Percentiles rank a stretch among this genome's conserved stretches.
phyloP scores from a whole-genome alignment of 345 rosid genomes.

The Gynandropsis gynandra region DNA sequence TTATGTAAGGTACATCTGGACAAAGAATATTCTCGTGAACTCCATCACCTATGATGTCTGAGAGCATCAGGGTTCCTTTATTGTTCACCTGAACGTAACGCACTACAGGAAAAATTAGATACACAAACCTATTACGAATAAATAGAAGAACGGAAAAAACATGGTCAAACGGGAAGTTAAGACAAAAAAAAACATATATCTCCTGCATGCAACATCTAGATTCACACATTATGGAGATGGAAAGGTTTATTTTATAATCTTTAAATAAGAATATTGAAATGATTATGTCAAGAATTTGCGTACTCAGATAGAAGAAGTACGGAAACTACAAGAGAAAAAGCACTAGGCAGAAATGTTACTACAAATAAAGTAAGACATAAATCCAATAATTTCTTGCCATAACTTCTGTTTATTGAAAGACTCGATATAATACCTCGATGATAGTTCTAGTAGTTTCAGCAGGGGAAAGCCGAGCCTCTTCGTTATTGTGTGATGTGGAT shows the following conservation, averaged over 20 bases:
- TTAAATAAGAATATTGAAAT: neutral
- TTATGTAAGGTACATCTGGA: constrained; percentile 80
- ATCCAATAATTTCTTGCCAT: neutral
- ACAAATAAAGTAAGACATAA: constrained; percentile 11
- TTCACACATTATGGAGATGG: constrained; percentile 1
- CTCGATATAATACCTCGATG: constrained; percentile 66
- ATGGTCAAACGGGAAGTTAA: neutral
- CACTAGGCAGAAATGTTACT: neutral
- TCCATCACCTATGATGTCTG: constrained; percentile 49
- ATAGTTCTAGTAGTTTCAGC: constrained; percentile 76
- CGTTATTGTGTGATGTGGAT: constrained; percentile 31
- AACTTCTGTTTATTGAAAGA: constrained; percentile 18
- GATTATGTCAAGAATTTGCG: neutral
- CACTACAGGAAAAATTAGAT: constrained; percentile 50
- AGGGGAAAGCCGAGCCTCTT: constrained; percentile 51
- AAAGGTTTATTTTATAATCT: neutral
- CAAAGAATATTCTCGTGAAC: constrained; percentile 68
- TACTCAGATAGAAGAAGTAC: neutral
- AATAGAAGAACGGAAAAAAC: constrained; percentile 1
- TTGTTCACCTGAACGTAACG: constrained; percentile 69
- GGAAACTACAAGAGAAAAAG: neutral
- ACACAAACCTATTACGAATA: constrained; percentile 19
- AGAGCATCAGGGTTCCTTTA: constrained; percentile 73
- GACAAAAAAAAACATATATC: neutral
- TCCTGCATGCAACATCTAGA: neutral